phyloP scores from a whole-genome alignment of 768 basidiomycete genomes.

The Erythrobasidium yunnanense region DNA sequence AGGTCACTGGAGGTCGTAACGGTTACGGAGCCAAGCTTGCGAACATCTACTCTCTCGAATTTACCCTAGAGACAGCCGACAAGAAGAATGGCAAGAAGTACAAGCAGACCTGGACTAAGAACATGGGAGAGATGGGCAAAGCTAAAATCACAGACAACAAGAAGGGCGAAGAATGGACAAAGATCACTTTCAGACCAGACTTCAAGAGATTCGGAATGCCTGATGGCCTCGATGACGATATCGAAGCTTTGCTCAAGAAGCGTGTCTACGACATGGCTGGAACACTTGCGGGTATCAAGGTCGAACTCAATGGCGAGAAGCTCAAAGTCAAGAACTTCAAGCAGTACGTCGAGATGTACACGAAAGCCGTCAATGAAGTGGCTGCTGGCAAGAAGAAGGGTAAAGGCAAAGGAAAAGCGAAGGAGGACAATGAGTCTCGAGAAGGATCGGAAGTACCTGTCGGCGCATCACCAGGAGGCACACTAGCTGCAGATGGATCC shows the following conservation, averaged over 20 bases:
- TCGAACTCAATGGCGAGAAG: constrained; percentile 80
- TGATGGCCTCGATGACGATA: constrained; percentile 75
- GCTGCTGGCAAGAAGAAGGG: constrained; percentile 43
- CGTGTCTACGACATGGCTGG: constrained; percentile 95
- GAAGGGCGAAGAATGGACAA: constrained; percentile 80
- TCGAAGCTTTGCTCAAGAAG: constrained; percentile 72
- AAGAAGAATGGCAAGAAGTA: constrained; percentile 77
- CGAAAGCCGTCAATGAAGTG: constrained; percentile 57
- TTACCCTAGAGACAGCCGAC: constrained; percentile 90
- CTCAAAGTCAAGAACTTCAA: constrained; percentile 85
- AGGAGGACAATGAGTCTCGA: neutral
- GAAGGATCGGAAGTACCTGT: constrained; percentile 26
- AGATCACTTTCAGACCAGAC: constrained; percentile 86
- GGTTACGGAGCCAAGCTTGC: constrained; percentile 97
- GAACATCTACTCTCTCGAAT: constrained; percentile 94
- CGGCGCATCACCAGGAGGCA: neutral
- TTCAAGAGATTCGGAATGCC: constrained; percentile 69
- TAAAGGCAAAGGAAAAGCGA: constrained; percentile 8
- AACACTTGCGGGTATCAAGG: constrained; percentile 84
- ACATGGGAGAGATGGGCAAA: constrained; percentile 78
- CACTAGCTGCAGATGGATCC: constrained; percentile 48
- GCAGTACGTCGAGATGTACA: constrained; percentile 90
- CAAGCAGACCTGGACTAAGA: constrained; percentile 84
- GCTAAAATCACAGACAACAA: constrained; percentile 88
- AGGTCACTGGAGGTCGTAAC: constrained; percentile 93